phyloP scores from a whole-genome alignment of 2,329 filamentous ascomycete genomes.

The Cadophora malorum region DNA sequence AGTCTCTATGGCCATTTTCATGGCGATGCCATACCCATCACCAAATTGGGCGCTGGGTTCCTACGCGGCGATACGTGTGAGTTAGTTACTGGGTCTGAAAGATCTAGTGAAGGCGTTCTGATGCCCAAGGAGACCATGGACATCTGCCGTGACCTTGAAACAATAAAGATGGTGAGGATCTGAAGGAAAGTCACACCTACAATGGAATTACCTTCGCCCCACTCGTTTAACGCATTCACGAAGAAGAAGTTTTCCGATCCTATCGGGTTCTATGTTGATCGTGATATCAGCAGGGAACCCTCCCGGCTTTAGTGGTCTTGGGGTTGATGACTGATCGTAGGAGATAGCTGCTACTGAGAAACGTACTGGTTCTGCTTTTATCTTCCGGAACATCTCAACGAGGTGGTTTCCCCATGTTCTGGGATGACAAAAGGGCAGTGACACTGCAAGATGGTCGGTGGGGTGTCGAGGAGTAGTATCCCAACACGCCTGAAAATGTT shows the following conservation, averaged over 20 bases:
- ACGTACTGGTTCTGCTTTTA: slow-evolving; percentile 24
- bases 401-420: slow-evolving; percentile 22
- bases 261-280: slow-evolving; percentile 22
- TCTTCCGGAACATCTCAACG: slow-evolving; percentile 26
- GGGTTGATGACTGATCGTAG: neutral
- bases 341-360: neutral
- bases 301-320: neutral
- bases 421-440: slow-evolving; percentile 21
- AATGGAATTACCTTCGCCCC: slow-evolving; percentile 27
- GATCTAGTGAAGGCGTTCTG: neutral
- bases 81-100: neutral
- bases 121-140: neutral
- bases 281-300: neutral
- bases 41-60: slow-evolving; percentile 29
- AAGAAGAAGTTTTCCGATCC: slow-evolving; percentile 30
- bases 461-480: slow-evolving; percentile 28
- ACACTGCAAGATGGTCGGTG: slow-evolving; percentile 14
- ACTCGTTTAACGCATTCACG: slow-evolving; percentile 29
- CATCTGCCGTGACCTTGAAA: neutral
- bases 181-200: neutral
- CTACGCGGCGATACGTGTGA: neutral
- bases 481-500: slow-evolving; percentile 21
- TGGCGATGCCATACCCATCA: slow-evolving; percentile 25
- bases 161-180: neutral
- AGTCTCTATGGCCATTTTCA: slow-evolving; percentile 25